A percentile compares a stretch with the other conserved stretches of the same genome.
phyloP scores from a whole-genome alignment of 2,329 filamentous ascomycete species.

The Aspergillus intermedius region DNA sequence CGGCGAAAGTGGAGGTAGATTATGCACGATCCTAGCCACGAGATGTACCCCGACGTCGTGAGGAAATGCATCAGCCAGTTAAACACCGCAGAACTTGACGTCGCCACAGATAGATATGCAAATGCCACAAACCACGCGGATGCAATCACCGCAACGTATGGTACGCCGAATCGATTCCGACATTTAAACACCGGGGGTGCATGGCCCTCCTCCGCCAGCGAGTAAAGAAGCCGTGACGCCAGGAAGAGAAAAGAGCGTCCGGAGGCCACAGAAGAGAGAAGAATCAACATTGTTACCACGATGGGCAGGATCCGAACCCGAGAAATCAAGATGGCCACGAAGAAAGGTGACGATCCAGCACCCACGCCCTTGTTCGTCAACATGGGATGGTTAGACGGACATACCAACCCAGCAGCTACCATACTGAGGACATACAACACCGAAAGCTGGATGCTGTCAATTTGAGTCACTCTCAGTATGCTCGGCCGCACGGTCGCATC shows the following conservation, averaged over 20 bases:
- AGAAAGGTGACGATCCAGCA: conserved; percentile 45
- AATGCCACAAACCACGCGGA: conserved; percentile 56
- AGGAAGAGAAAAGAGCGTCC: conserved; percentile 72
- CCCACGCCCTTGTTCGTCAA: conserved; percentile 50
- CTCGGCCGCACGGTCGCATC: conserved; percentile 42
- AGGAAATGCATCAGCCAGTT: conserved; percentile 65
- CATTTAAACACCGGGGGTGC: conserved; percentile 53
- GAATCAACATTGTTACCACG: conserved; percentile 67
- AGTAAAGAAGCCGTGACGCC: conserved; percentile 59
- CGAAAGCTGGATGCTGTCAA: conserved; percentile 52
- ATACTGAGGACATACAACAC: conserved; percentile 54
- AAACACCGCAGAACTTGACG: conserved; percentile 54
- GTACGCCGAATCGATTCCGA: conserved; percentile 57
- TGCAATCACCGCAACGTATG: conserved; percentile 52
- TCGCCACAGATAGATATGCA: conserved; percentile 61
- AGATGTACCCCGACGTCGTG: conserved; percentile 61
- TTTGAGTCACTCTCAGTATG: conserved; percentile 48
- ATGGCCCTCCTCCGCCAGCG: conserved; percentile 56
- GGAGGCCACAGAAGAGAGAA: conserved; percentile 70
- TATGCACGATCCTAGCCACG: conserved; percentile 58
- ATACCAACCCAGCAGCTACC: conserved; percentile 53
- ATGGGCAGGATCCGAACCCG: conserved; percentile 57
- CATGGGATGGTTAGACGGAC: conserved; percentile 49
- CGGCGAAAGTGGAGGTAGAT: conserved; percentile 53
- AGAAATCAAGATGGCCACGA: conserved; percentile 42